These are phyloP conservation scores for Stereocaulon alpinum DNA, from an alignment of 495 filamentous ascomycete genomes.

Conservation along the genomic window DNA sequence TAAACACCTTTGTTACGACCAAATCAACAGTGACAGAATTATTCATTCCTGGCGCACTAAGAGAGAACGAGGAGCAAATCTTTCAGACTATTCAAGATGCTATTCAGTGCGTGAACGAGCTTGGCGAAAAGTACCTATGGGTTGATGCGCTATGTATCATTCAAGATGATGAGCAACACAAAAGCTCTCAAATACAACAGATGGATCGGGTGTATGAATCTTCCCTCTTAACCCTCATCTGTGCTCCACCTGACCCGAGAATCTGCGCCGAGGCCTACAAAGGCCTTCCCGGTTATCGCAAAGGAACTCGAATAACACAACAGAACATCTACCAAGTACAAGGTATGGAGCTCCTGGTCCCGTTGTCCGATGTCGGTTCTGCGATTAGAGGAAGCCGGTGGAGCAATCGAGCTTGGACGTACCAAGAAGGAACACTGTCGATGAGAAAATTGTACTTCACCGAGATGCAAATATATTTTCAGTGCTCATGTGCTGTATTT, in stretches of 20 bases:
- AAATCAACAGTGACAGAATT: conserved; percentile 7
- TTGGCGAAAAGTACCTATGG: conserved; percentile 24
- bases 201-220: background rate
- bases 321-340: background rate
- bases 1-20: background rate
- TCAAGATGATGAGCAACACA: conserved; percentile 23
- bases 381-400: background rate
- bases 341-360: background rate
- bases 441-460: background rate
- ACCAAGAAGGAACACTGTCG: background rate
- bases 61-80: background rate
- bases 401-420: background rate
- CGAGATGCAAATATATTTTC: background rate
- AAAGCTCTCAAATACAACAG: background rate
- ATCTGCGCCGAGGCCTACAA: background rate
- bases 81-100: conserved; percentile 23
- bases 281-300: background rate
- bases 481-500: background rate
- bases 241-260: no score
- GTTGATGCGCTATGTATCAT: conserved; percentile 26
- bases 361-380: background rate
- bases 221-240: background rate
- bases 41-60: background rate
- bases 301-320: background rate
- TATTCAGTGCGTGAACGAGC: conserved; percentile 9